Evolutionary conservation across 2,329 filamentous ascomycete species (phyloP).

Genomic region (Colletotrichum gigasporum): DNA sequence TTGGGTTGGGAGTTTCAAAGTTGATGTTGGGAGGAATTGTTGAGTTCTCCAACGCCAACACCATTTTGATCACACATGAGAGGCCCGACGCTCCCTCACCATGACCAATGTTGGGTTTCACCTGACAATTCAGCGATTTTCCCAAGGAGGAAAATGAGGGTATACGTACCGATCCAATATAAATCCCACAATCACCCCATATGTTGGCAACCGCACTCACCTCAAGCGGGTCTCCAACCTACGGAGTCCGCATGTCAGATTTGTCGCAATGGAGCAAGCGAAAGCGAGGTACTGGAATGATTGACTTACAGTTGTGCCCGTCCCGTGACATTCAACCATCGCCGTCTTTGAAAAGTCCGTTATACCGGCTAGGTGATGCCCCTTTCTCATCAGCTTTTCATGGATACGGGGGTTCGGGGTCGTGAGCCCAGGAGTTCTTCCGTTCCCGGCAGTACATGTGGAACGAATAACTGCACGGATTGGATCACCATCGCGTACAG

Average conservation of each 20-base stretch:
- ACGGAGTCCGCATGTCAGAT: not conserved
- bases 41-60: conserved; percentile 49
- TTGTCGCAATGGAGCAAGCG: too few species aligned
- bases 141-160: too few species aligned
- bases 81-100: conserved; percentile 54
- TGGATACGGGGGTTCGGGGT: conserved; percentile 48
- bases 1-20: conserved; percentile 42
- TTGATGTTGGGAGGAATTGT: conserved; percentile 52
- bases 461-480: conserved; percentile 49
- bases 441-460: conserved; percentile 51
- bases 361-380: conserved; percentile 44
- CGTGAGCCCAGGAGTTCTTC: conserved; percentile 50
- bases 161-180: conserved; percentile 37
- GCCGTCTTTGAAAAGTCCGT: conserved; percentile 38
- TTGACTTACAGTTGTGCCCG: conserved; percentile 49
- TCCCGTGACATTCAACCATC: conserved; percentile 51
- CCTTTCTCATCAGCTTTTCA: conserved; percentile 44
- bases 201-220: conserved; percentile 41
- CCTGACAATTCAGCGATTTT: not conserved
- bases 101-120: conserved; percentile 55
- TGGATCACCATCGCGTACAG: conserved; percentile 56
- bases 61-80: conserved; percentile 51
- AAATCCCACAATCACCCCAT: conserved; percentile 38
- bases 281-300: too few species aligned
- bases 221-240: conserved; percentile 60